A percentile compares a stretch with the other conserved stretches of the same genome.
phyloP scores from a whole-genome alignment of 345 rosid genomes.

The Dovyalis caffra region DNA sequence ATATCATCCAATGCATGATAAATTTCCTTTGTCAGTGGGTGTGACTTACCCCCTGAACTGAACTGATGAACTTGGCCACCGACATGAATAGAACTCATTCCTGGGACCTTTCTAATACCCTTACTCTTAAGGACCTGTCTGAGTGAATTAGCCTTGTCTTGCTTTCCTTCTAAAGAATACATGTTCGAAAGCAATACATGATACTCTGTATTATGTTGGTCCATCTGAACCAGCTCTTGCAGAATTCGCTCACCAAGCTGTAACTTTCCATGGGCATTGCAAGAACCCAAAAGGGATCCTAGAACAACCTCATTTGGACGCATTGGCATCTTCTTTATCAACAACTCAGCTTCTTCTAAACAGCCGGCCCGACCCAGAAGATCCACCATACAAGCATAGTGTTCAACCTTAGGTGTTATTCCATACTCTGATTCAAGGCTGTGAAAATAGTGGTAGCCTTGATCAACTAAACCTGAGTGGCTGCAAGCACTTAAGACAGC shows the following conservation, averaged over 20 bases:
- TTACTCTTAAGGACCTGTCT: conserved; percentile 42
- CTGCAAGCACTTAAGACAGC: conserved; percentile 77
- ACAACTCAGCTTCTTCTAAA: conserved; percentile 64
- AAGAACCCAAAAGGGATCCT: conserved; percentile 80
- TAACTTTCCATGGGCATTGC: conserved; percentile 57
- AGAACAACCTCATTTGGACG: conserved; percentile 78
- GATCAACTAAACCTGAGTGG: conserved; percentile 70
- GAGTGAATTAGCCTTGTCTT: conserved; percentile 24
- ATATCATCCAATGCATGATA: conserved; percentile 55
- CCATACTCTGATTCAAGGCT: conserved; percentile 42
- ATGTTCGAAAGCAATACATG: conserved; percentile 67
- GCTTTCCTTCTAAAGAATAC: conserved; percentile 57
- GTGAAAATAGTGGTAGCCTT: conserved; percentile 47
- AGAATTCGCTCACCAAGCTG: conserved; percentile 49
- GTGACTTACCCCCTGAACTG: conserved; percentile 70
- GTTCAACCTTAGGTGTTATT: conserved; percentile 60
- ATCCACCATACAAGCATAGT: conserved; percentile 91
- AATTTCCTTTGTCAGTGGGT: conserved; percentile 47
- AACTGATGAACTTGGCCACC: conserved; percentile 59
- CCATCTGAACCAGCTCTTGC: conserved; percentile 47
- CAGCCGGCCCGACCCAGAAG: conserved; percentile 74
- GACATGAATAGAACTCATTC: conserved; percentile 65
- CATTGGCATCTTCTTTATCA: conserved; percentile 62
- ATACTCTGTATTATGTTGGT: conserved; percentile 61
- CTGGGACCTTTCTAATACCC: conserved; percentile 67